Evolutionary conservation across 208 protist genomes (phyloP).

Genomic region (Leishmania martiniquensis): DNA sequence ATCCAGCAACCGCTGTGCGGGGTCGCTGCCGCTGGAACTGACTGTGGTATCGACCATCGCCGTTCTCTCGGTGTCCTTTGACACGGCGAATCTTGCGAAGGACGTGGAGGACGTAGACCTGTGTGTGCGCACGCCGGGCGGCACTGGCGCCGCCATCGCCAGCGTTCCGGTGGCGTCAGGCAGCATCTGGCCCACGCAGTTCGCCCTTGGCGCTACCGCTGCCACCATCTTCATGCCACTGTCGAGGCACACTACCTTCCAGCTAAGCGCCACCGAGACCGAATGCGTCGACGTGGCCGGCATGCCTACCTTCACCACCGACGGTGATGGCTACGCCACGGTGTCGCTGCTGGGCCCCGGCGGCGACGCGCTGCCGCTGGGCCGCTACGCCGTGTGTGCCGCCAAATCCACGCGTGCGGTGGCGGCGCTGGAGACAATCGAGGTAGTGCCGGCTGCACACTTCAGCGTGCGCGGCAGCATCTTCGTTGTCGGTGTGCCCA

Average conservation of each 20-base stretch:
- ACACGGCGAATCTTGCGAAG: slow-evolving; percentile 22
- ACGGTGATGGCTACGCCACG: slow-evolving; percentile 42
- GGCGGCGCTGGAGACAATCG: not conserved
- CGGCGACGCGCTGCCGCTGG: slow-evolving; percentile 31
- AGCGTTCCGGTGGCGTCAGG: slow-evolving; percentile 35
- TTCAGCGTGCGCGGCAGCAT: slow-evolving; percentile 44
- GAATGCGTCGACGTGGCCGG: not conserved
- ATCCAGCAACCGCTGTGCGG: slow-evolving; percentile 9
- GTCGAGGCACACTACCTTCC: slow-evolving; percentile 20
- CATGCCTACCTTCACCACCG: slow-evolving; percentile 23
- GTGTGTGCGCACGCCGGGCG: slow-evolving; percentile 42
- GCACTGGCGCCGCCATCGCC: slow-evolving; percentile 19
- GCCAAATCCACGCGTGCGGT: not conserved
- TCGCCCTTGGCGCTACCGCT: slow-evolving; percentile 37
- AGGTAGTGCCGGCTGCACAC: slow-evolving; percentile 23
- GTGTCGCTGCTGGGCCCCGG: slow-evolving; percentile 28
- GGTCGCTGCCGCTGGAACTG: slow-evolving; percentile 5
- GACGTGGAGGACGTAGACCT: slow-evolving; percentile 28
- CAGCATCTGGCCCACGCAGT: slow-evolving; percentile 47
- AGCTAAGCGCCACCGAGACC: slow-evolving; percentile 23
- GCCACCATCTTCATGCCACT: slow-evolving; percentile 7
- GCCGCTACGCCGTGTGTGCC: slow-evolving; percentile 52
- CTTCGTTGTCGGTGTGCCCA: slow-evolving; percentile 43
- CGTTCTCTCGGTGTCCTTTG: slow-evolving; percentile 6
- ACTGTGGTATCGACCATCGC: slow-evolving; percentile 10